Evolutionary conservation across 169 alveolate genomes (phyloP).

Genomic region (Cryptosporidium baileyi): DNA sequence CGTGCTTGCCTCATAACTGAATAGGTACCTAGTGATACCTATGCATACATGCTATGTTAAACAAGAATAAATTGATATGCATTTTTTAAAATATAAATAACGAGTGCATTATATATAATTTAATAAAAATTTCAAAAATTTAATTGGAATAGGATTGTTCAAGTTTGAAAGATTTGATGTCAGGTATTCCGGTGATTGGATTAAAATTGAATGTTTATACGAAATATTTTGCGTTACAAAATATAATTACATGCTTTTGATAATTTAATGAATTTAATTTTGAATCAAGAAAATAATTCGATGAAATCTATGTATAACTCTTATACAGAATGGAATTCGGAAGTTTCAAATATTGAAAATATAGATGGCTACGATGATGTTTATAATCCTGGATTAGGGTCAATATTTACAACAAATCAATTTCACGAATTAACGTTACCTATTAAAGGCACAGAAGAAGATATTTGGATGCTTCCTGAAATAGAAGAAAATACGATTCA

Average conservation of each 20-base stretch:
- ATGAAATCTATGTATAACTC: conserved; percentile 20
- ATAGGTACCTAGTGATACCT: conserved; percentile 65
- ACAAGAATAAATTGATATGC: background rate
- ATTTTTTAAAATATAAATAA: no score
- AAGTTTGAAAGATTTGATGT: no score
- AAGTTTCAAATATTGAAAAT: background rate
- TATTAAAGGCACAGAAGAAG: conserved; percentile 7
- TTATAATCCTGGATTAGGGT: background rate
- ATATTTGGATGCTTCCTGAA: conserved; percentile 33
- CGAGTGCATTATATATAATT: no score
- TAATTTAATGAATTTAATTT: no score
- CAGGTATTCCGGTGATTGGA: no score
- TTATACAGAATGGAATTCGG: conserved; percentile 15
- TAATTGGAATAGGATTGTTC: no score
- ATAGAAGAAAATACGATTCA: background rate
- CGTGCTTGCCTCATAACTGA: conserved; percentile 46
- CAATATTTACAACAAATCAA: conserved; percentile 23
- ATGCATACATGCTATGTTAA: conserved; percentile 14
- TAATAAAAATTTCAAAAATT: no score
- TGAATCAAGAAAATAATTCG: background rate
- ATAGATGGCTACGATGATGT: conserved; percentile 18
- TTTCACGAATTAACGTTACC: conserved; percentile 17
- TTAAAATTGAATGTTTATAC: no score
- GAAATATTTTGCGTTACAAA: no score
- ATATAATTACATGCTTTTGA: no score